Evolutionary conservation across 768 basidiomycete species (phyloP).

Genomic region (Tephrocybe sp.): DNA sequence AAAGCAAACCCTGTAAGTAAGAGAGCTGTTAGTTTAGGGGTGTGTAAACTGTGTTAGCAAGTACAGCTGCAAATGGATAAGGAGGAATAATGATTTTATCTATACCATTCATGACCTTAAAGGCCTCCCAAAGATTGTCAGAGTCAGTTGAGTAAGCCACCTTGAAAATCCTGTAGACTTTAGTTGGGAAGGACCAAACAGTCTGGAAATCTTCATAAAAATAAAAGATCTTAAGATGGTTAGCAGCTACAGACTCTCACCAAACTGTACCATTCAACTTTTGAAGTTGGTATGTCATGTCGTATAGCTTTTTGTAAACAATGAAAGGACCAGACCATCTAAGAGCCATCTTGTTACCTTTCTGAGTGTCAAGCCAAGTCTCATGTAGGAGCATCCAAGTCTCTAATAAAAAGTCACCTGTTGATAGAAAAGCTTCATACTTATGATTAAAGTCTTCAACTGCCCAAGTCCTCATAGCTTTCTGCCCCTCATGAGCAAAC

Average conservation of each 20-base stretch:
- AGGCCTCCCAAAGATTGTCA: too few relatives aligned
- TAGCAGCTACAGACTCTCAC: slow-evolving; percentile 16
- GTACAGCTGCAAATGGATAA: too few relatives aligned
- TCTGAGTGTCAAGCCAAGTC: slow-evolving; percentile 27
- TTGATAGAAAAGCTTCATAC: slow-evolving; percentile 12
- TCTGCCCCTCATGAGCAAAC: slow-evolving; percentile 13
- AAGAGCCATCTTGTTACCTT: slow-evolving; percentile 27
- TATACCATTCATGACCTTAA: too few relatives aligned
- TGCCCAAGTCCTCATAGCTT: slow-evolving; percentile 10
- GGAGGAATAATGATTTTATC: too few relatives aligned
- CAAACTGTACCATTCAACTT: slow-evolving; percentile 22
- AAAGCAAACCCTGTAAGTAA: too few relatives aligned
- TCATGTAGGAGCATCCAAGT: slow-evolving; percentile 32
- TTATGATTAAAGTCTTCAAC: slow-evolving; percentile 24
- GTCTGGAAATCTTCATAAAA: slow-evolving; percentile 15
- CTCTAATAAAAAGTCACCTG: slow-evolving; percentile 20
- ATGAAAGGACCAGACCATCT: slow-evolving; percentile 31
- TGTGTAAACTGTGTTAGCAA: too few relatives aligned
- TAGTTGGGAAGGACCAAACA: neutral
- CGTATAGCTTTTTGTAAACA: slow-evolving; percentile 17
- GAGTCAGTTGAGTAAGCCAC: too few relatives aligned
- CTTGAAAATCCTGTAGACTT: too few relatives aligned
- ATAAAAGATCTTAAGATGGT: slow-evolving; percentile 15
- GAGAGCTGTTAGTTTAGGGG: too few relatives aligned
- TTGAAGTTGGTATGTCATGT: slow-evolving; percentile 15